Evolutionary conservation across 495 filamentous ascomycete species (phyloP).

Genomic region (Ramalina intermedia): DNA sequence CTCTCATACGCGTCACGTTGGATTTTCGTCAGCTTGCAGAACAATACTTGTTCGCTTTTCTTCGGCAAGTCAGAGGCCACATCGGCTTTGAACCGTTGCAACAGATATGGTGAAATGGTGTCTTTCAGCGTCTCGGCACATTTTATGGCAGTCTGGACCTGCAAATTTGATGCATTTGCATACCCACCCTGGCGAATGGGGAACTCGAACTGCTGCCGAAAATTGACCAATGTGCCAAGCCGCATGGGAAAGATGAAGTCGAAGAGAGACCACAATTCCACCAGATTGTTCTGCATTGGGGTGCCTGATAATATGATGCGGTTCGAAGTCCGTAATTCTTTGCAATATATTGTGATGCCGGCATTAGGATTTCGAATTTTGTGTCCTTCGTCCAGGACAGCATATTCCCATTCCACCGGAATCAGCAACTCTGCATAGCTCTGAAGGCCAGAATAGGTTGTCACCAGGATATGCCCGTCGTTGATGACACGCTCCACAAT

Average conservation of each 20-base stretch:
- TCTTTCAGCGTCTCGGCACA: slow-evolving; percentile 86
- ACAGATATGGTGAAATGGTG: slow-evolving; percentile 76
- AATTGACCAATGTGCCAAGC: slow-evolving; percentile 77
- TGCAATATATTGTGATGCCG: slow-evolving; percentile 80
- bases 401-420: slow-evolving; percentile 77
- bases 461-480: slow-evolving; percentile 84
- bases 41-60: slow-evolving; percentile 89
- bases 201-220: slow-evolving; percentile 78
- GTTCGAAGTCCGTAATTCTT: slow-evolving; percentile 75
- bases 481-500: slow-evolving; percentile 73
- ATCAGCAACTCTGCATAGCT: slow-evolving; percentile 69
- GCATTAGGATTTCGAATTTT: slow-evolving; percentile 95
- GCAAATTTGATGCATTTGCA: slow-evolving; percentile 80
- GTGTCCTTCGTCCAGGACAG: slow-evolving; percentile 91
- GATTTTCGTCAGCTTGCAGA: slow-evolving; percentile 71
- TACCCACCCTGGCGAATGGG: slow-evolving; percentile 87
- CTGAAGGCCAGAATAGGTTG: slow-evolving; percentile 86
- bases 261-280: slow-evolving; percentile 94
- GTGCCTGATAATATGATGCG: slow-evolving; percentile 90
- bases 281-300: slow-evolving; percentile 92
- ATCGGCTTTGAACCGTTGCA: slow-evolving; percentile 89
- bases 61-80: slow-evolving; percentile 85
- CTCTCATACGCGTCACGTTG: slow-evolving; percentile 64
- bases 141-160: slow-evolving; percentile 80
- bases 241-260: slow-evolving; percentile 96